Base-by-base conservation (phyloP, 1,284 basidiomycete species). In the Leccinum solheimii region DNA sequence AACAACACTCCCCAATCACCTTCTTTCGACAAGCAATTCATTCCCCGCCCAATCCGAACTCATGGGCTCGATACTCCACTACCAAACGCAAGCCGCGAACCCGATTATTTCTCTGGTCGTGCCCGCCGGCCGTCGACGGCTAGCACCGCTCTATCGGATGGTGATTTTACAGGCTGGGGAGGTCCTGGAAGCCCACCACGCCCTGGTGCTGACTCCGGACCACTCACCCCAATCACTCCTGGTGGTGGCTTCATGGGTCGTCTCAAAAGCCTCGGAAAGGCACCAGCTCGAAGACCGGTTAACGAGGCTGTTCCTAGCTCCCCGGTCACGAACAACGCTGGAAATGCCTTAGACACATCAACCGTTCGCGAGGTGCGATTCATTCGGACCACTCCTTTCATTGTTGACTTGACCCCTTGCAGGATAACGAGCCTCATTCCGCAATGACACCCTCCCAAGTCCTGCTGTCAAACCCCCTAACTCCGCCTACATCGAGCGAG, bases 201-300 rank as follows among this genome's bases (percentile, higher is more conserved):
- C 45, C 58, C 69, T 27, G 48, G 62, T 19, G 57, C 66, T 23
- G 73, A 77, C n/a, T 53, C 70, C 21, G 77, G 77, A 2, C 72
- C 78, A 8, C 72, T 77, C 53, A 82, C 80, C 14, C 83, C 85
- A 2, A 80, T 66, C 55, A 88, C 86, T 1, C 87, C 90, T 2
- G 66, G 68, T 5, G 79, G 77, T 40, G 84, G 87, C 3, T 78
- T 94, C 55, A 94, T 94, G 84, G 90, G 92, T 3, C 83, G 88
- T 60, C 76, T 95, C 65, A 92, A 88, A 75, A 88, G 78, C 62
- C 85, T 94, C 62, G 91, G 90, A 8, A 88, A 86, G 70, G 72
- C 57, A 40, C 55, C 71, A 16, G 56, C 59, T 54, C 70, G 72
- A 62, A 77, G 79, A 53, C 61, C 70, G 2, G 55, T 61, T 2